Percentiles rank a stretch among this genome's conserved stretches.
phyloP scores from a whole-genome alignment of 1,284 basidiomycete species.

The Blastosporella zonata region DNA sequence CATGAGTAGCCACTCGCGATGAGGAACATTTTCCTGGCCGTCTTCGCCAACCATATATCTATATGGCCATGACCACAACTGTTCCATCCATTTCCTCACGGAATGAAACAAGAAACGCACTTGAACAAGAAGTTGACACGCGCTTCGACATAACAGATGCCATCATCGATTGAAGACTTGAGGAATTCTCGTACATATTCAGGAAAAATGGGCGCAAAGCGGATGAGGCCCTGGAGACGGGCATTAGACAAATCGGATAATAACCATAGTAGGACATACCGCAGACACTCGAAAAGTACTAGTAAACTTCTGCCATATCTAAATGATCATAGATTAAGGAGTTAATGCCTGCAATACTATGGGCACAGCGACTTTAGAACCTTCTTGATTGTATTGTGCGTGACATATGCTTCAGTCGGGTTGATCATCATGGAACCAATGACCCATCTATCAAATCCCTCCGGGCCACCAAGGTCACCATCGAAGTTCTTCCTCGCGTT shows the following conservation, averaged over 20 bases:
- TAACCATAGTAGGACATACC: constrained; percentile 34
- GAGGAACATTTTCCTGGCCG: constrained; percentile 54
- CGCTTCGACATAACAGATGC: constrained; percentile 70
- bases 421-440: constrained; percentile 58
- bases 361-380: constrained; percentile 28
- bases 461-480: constrained; percentile 49
- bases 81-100: not conserved
- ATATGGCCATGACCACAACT: not conserved
- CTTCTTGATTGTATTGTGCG: constrained; percentile 65
- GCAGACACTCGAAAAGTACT: constrained; percentile 47
- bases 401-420: constrained; percentile 65
- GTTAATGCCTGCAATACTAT: not conserved
- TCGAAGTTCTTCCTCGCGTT: constrained; percentile 54
- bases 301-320: constrained; percentile 74
- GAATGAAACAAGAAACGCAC: constrained; percentile 29
- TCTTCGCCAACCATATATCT: constrained; percentile 54
- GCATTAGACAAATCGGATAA: not conserved
- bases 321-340: not conserved
- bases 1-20: constrained; percentile 58
- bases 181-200: constrained; percentile 65
- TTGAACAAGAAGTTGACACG: constrained; percentile 65
- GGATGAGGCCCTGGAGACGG: constrained; percentile 44
- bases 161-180: constrained; percentile 62
- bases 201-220: constrained; percentile 53
- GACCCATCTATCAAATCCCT: constrained; percentile 68